Conservation (phyloP, 108 stramenopile species). For the Heterococcus sp. region DNA sequence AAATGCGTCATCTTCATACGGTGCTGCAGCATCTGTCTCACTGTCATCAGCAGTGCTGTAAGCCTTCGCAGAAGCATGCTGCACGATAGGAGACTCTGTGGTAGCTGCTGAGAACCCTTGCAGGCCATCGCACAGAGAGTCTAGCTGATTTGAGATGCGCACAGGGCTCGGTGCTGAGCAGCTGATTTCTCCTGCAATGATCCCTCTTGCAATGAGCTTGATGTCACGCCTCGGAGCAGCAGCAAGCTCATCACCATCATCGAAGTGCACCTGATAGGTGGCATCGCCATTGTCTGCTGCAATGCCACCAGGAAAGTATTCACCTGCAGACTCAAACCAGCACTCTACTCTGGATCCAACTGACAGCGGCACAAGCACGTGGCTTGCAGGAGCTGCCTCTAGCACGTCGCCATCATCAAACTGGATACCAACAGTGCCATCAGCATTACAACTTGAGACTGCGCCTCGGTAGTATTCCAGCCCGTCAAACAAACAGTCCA, state of each 20-base stretch:
- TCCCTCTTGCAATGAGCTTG: too few relatives aligned
- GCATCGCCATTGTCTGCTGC: slow-evolving; percentile 27
- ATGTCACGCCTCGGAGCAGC: slow-evolving; percentile 26
- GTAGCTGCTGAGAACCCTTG: too few relatives aligned
- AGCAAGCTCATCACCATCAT: slow-evolving; percentile 30
- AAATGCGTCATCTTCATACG: too few relatives aligned
- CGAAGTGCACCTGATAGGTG: slow-evolving; percentile 27
- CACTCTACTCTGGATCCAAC: slow-evolving; percentile 13
- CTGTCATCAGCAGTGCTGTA: too few relatives aligned
- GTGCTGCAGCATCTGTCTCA: too few relatives aligned
- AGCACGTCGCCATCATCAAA: slow-evolving; percentile 39
- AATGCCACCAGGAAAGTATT: slow-evolving; percentile 19
- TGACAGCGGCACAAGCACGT: slow-evolving; percentile 17
- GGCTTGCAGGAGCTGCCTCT: slow-evolving; percentile 9
- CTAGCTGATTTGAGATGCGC: background rate
- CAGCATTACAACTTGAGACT: background rate
- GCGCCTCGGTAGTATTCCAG: slow-evolving; percentile 22
- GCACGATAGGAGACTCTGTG: too few relatives aligned
- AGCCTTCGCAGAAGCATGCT: too few relatives aligned
- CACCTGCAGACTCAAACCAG: slow-evolving; percentile 11
- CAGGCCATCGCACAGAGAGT: background rate
- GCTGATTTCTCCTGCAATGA: too few relatives aligned
- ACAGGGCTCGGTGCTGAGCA: background rate
- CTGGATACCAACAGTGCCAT: background rate
- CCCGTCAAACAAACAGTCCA: slow-evolving; percentile 27